Base-by-base conservation (phyloP, 768 basidiomycete genomes). In the Mrakia gelida region DNA sequence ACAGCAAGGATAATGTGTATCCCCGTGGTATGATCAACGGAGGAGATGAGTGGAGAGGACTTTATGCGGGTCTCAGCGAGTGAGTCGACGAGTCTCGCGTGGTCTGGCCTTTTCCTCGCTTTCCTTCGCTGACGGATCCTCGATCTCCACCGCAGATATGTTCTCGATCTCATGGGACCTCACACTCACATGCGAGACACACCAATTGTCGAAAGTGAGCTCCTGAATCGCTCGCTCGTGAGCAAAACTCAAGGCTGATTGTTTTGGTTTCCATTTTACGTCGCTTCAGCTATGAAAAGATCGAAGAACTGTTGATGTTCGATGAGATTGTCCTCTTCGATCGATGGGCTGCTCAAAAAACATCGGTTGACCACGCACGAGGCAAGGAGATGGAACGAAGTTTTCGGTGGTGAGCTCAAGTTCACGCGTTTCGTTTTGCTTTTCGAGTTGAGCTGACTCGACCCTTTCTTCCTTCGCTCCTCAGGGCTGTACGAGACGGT, bases 271-370 rank as follows among this genome's bases (percentile, higher is more conserved):
- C 59, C 28, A 11, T 41, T 30, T 67, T 26, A 45, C 21, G 0
- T 45, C 45, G 45, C 65, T 38, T 21, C 68, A 71, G 68, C 38
- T 28, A 71, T 71, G 43, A 16, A 23, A 26, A 23, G 2, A 18
- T 45, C 68, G 32, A 21, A 23, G 8, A 49, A 26, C 18, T 71
- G 1, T 28, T 23, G 21, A 28, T 71, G 34, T 71, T 71, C n/a
- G 68, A 71, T 16, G 68, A 71, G 41, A 71, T 71, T 30, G 68
- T 71, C 23, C 38, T 71, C 26, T 71, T 43, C 21, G 68, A 71
- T 45, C 68, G 68, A 6, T 71, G 68, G 68, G 43, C 68, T 7
- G 43, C 38, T 18, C 68, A 71, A 4, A 11, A 34, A 13, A 71
- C 43, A 2, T 71, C n/a, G 68, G 26, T 41, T 2, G 23, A 23